Percentiles rank a stretch among this genome's conserved stretches.
These are phyloP conservation scores for Rubia balearica DNA, from an alignment of 305 asterid genomes.

Conservation along the genomic window DNA sequence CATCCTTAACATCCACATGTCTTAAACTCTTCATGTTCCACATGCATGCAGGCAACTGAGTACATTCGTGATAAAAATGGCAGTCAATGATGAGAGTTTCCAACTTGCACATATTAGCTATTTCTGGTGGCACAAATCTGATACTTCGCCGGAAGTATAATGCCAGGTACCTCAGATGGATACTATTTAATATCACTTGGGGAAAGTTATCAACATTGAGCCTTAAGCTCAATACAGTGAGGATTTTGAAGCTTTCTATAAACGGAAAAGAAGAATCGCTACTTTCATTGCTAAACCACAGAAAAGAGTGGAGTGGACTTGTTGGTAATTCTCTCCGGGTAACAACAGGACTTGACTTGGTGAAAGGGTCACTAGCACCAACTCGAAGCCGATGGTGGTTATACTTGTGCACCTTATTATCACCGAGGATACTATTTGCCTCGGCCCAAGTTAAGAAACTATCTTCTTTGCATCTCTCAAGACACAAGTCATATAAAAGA, in stretches of 20 bases:
- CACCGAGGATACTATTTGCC: background rate
- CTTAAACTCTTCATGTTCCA: background rate
- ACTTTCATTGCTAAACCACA: background rate
- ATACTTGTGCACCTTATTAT: background rate
- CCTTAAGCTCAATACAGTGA: background rate
- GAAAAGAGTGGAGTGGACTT: background rate
- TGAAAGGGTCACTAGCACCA: background rate
- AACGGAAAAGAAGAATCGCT: background rate
- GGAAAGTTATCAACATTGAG: too few relatives aligned
- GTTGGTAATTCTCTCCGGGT: background rate
- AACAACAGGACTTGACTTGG: background rate
- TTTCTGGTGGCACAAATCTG: background rate
- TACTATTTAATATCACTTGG: too few relatives aligned
- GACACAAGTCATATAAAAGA: too few relatives aligned
- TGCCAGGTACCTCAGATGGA: background rate
- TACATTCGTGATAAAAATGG: too few relatives aligned
- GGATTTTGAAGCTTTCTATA: background rate
- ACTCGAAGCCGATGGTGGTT: background rate
- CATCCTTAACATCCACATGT: background rate
- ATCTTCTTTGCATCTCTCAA: background rate
- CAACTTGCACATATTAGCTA: background rate
- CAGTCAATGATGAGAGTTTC: background rate
- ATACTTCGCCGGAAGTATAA: fast-evolving
- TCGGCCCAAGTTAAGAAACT: background rate
- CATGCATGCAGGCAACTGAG: background rate